These are phyloP conservation scores for Scheffersomyces lignicola DNA, from an alignment of 1,139 yeast genomes.

Conservation along the genomic window DNA sequence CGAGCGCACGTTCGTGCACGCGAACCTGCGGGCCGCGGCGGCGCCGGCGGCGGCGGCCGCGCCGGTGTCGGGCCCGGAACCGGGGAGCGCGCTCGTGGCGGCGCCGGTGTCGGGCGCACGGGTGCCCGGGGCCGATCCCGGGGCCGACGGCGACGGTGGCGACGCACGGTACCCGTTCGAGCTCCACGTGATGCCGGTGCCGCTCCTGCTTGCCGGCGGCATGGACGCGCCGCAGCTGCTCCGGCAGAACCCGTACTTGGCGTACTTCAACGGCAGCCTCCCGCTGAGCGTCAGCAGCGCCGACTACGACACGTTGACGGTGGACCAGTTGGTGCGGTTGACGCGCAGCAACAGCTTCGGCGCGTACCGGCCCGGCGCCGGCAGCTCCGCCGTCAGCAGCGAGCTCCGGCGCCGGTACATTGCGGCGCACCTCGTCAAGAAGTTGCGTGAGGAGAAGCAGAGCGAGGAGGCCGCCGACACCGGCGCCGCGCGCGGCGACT, in stretches of 20 bases:
- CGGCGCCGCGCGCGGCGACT: constrained; percentile 32
- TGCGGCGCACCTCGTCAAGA: constrained; percentile 37
- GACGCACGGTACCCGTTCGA: constrained; percentile 2
- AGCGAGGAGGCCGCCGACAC: constrained; percentile 36
- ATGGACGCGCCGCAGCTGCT: constrained; percentile 3
- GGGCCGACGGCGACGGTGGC: constrained; percentile 3
- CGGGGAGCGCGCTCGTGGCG: too few species aligned
- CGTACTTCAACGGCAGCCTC: constrained; percentile 22
- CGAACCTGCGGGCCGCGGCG: constrained; percentile 20
- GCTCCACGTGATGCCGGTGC: constrained; percentile 4
- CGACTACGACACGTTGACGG: constrained; percentile 39
- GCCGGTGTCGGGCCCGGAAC: too few species aligned
- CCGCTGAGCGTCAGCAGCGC: constrained; percentile 35
- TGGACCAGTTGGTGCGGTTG: constrained; percentile 34
- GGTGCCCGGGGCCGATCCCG: constrained; percentile 4
- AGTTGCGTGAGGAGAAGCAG: constrained; percentile 40
- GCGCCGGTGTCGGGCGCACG: constrained; percentile 5
- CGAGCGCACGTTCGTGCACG: constrained; percentile 38
- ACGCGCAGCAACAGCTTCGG: background rate
- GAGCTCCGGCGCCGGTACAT: constrained; percentile 40
- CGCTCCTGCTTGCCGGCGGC: constrained; percentile 1
- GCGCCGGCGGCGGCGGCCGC: constrained; percentile 5
- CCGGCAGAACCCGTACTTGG: constrained; percentile 8
- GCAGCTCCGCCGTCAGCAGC: constrained; percentile 18
- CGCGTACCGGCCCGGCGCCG: background rate